Evolutionary conservation across 148 eudicot species (phyloP), one percentile per base, ranked within the genome.

Genomic region (Tetragonia tetragonoides): DNA sequence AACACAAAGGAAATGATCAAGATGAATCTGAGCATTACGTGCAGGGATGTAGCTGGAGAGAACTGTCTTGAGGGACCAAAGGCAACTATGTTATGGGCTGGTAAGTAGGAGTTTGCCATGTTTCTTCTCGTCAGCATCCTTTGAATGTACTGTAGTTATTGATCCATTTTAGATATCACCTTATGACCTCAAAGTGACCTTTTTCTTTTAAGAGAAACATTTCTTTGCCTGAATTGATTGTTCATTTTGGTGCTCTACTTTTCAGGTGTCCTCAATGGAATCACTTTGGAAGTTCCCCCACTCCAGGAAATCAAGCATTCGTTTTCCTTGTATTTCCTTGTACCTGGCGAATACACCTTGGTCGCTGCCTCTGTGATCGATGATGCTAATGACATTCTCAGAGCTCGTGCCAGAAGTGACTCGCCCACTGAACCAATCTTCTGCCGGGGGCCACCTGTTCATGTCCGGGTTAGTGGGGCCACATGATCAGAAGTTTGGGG

Each of bases 31-130:
- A 87, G 89, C 77, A 77, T 95, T 73, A 88, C 97, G 3, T 93
- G 99, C 84, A 90, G 91, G 84, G 99, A 95, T 77, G 97, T 95
- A 34, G 97, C 99, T 56, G 99, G 97, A 40, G 92, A 95, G 84
- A 95, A 93, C 87, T 95, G 99, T 79, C 82, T 93, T 12, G 95
- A 95, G 80, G 94, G 95, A 39, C 74, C 85, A 71, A 93, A 91
- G 67, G 93, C 93, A 51, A 91, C 99, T 46, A 95, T 93, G 46
- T 78, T 95, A 64, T 93, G 97, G 97, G 87, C 92, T 79, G 99
- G 99, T 95, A 84, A 71, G 88, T 70, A 28, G 3, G 20, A 73
- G 66, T 23, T 59, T 51, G 64, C 20, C 42, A 47, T 61, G 60
- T 65, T 23, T 21, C 6, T 65, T 28, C 62, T 3, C 5, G 23